phyloP scores from a whole-genome alignment of 2,329 filamentous ascomycete genomes.

The Cladosporium sp. region DNA sequence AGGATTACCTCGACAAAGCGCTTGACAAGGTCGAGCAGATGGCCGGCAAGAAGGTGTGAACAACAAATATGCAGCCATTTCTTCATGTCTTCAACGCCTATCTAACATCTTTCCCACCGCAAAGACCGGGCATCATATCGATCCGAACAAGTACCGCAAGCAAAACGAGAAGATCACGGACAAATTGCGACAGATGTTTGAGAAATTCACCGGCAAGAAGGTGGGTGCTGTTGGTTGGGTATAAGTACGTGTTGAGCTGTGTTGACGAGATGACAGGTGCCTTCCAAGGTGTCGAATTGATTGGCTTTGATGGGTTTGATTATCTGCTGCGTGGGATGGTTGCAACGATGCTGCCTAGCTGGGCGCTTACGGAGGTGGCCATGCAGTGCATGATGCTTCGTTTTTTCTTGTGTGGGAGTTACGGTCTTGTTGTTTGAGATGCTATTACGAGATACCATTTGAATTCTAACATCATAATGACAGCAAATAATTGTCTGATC shows the following conservation, averaged over 20 bases:
- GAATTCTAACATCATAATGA: too few species aligned
- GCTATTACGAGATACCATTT: too few species aligned
- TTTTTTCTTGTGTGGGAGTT: too few species aligned
- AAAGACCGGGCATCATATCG: conserved; percentile 20
- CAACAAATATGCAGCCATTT: too few species aligned
- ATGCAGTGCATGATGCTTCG: too few species aligned
- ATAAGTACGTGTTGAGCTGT: not conserved
- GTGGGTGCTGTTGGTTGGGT: conserved; percentile 13
- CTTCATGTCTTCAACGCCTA: too few species aligned
- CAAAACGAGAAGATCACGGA: conserved; percentile 33
- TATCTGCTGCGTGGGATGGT: not conserved
- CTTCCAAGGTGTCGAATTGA: conserved; percentile 12
- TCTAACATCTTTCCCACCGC: not conserved
- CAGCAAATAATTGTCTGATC: too few species aligned
- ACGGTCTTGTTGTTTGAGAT: too few species aligned
- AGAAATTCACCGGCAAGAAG: conserved; percentile 31
- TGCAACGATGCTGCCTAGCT: too few species aligned
- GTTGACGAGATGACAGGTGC: not conserved
- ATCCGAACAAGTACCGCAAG: conserved; percentile 24
- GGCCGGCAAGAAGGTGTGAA: conserved; percentile 15
- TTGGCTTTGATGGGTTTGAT: not conserved
- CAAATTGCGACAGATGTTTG: conserved; percentile 26
- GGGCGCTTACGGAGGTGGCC: too few species aligned
- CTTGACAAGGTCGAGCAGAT: conserved; percentile 18
- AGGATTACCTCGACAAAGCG: conserved; percentile 30